Base-by-base conservation (phyloP, 2,329 filamentous ascomycete species). In the Cercospora sp. region DNA sequence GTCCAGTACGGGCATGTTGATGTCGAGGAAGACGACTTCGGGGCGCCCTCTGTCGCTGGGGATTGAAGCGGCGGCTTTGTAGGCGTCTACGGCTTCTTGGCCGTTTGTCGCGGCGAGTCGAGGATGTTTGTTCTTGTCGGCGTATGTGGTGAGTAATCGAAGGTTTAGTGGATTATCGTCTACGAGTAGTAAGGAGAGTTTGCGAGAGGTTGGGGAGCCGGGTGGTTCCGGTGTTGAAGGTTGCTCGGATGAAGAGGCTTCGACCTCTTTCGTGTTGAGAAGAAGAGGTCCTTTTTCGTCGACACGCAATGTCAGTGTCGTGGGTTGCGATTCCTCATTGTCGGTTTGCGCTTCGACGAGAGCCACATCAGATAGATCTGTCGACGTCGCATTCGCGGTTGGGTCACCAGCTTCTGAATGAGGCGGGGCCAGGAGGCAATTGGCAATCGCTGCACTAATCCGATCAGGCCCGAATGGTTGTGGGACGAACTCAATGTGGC, bases 21-120 rank as follows among this genome's bases (percentile, higher is more conserved):
- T 72, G 64, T 76, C 83, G 82, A 85, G 85, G 12, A 73, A 65
- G 36, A 63, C 26, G 30, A 63, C 60, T n/a, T 63, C 45, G 20
- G 60, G 60, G 1, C 48, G 30, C 2, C 8, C 10, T 31, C 48
- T 57, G 16, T n/a, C 45, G 48, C 20, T 20, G 30, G 42, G 18
- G 1, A 36, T 55, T 0, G 45, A 31, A 16, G 30, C 30, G 5
- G 60, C 26, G 5, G 60, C 60, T 63, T 63, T 63, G 60, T 68
- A 67, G 33, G 65, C 60, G 16, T 67, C 73, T 0, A 85, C 78
- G 3, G 84, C 84, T 70, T 84, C 80, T 2, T 82, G 77, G 3
- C 84, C 84, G 69, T 85, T 80, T 20, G 74, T 73, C 1, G 83
- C 83, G 23, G 79, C 79, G 26, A 81, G 77, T 5, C 76, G 73